Percentiles rank a stretch among this genome's conserved stretches.
These are phyloP conservation scores for Apophysomyces elegans DNA, from an alignment of 371 early-diverging fungal species.

Conservation along the genomic window DNA sequence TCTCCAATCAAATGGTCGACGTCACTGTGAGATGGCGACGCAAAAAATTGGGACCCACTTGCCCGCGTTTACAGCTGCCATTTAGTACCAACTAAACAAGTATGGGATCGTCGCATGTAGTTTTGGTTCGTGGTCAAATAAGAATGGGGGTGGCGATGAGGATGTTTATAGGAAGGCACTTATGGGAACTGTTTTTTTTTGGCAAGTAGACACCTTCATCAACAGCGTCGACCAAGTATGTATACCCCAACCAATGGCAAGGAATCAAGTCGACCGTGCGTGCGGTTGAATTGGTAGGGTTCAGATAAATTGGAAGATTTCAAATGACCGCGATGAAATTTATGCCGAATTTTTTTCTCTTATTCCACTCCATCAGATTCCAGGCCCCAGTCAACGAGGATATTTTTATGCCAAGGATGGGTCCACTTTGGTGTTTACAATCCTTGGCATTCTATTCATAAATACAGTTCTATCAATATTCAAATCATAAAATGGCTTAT, in stretches of 20 bases:
- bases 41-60: too few species aligned
- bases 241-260: constrained; percentile 5
- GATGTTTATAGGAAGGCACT: too few species aligned
- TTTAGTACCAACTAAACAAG: too few species aligned
- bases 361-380: not conserved
- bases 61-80: too few species aligned
- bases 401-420: constrained; percentile 4
- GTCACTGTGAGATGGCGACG: too few species aligned
- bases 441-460: not conserved
- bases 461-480: not conserved
- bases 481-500: not conserved
- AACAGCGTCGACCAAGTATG: not conserved
- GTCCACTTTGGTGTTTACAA: not conserved
- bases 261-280: constrained; percentile 5
- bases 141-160: too few species aligned
- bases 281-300: constrained; percentile 4
- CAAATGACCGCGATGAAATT: not conserved
- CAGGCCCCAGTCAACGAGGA: not conserved
- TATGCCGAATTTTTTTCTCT: constrained; percentile 4
- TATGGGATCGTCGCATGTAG: too few species aligned
- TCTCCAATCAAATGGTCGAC: too few species aligned
- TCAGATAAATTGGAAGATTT: not conserved
- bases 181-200: not conserved
- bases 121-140: too few species aligned
- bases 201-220: constrained; percentile 2